Evolutionary conservation across 108 stramenopile genomes (phyloP), one percentile per base, ranked within the genome.

Genomic region (Conticribra weissflogii): DNA sequence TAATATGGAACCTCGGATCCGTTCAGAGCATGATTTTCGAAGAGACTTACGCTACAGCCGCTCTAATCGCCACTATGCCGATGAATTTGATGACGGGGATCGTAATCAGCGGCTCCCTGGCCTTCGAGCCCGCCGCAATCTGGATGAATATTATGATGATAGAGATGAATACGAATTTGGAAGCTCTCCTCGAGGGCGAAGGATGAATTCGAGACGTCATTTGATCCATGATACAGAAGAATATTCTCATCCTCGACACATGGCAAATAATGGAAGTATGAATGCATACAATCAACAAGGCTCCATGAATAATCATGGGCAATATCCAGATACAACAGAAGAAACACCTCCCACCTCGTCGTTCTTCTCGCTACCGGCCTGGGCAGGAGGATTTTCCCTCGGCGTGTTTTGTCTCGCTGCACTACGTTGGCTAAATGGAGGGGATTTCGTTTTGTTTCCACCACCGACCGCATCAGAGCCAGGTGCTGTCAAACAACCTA

Each of bases 351-450:
- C 58, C 12, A 27, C n/a, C 27, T 25, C 65, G 3, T n/a, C 63
- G 1, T 33, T 17, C 22, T 32, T 53, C 19, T 62, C 66, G 30
- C 23, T 75, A 32, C 33, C 68, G 21, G 17, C 74, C n/a, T 71
- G 60, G 75, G 74, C 41, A 5, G 75, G 75, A 22, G 79, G 79
- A 28, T 71, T 71, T 30, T 71, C 63, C 16, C 24, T 78, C 16
- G 76, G 81, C 23, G 54, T 72, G 27, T 60, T 77, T 24, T 64
- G 71, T 29, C 52, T 81, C 24, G 93, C 93, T 15, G 87, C 90
- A 7, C 47, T 86, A 0, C 86, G 93, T 61, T 94, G 93, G 93
- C 65, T 94, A 59, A 94, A 94, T 74, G 93, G 93, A 22, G 93
- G 89, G 15, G 90, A 89, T 52, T 94, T 94, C 74, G 70, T 76